Evolutionary conservation across 306 rosid genomes (phyloP).

Genomic region (Begonia fuchsioides): DNA sequence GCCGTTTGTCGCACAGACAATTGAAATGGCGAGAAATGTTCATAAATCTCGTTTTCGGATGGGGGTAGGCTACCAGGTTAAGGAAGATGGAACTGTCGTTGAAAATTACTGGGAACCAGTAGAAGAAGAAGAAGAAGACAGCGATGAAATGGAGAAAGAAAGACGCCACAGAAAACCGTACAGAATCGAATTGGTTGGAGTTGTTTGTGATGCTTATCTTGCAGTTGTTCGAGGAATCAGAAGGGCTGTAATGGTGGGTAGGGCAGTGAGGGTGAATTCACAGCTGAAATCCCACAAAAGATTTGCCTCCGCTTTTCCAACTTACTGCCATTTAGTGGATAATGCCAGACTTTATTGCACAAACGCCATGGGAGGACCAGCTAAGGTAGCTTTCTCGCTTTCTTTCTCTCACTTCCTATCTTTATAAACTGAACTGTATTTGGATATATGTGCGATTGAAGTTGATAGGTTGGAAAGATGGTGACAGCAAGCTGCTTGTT

Average conservation of each 20-base stretch:
- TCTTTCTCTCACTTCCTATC: background rate
- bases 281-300: constrained; percentile 85
- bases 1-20: constrained; percentile 71
- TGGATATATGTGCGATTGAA: constrained; percentile 7
- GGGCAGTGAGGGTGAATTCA: constrained; percentile 86
- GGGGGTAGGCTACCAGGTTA: constrained; percentile 76
- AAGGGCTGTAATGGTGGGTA: constrained; percentile 64
- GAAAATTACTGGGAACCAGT: constrained; percentile 81
- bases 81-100: constrained; percentile 40
- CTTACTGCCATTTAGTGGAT: constrained; percentile 71
- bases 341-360: constrained; percentile 58
- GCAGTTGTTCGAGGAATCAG: constrained; percentile 93
- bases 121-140: constrained; percentile 22
- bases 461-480: constrained; percentile 67
- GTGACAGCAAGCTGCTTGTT: constrained; percentile 32
- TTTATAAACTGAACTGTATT: background rate
- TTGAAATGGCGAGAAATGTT: constrained; percentile 68
- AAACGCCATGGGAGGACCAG: constrained; percentile 37
- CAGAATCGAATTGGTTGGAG: constrained; percentile 85
- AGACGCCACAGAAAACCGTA: constrained; percentile 35
- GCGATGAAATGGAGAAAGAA: constrained; percentile 5
- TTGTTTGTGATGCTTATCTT: constrained; percentile 80
- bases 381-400: constrained; percentile 33
- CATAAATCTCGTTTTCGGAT: constrained; percentile 63
- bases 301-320: constrained; percentile 63